A percentile compares a stretch with the other conserved stretches of the same genome.
Evolutionary conservation across 2,329 filamentous ascomycete genomes (phyloP).

Genomic region (Alternaria consortialis): DNA sequence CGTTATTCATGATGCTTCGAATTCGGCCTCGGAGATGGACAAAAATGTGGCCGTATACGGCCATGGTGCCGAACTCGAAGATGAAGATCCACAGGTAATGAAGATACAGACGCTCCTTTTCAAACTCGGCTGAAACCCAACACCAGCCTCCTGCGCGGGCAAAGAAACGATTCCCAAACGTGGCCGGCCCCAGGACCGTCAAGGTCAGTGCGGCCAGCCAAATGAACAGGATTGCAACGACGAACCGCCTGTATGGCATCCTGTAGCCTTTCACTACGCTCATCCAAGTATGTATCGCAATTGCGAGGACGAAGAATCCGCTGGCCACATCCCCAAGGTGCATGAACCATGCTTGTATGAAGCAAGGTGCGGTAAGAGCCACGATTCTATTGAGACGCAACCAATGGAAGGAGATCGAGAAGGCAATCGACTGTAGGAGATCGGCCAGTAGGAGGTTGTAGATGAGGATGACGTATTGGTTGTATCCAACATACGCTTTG

Average conservation of each 20-base stretch:
- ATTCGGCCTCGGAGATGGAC: slow-evolving; percentile 59
- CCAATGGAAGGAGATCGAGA: slow-evolving; percentile 61
- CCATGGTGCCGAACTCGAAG: slow-evolving; percentile 61
- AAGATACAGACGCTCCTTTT: slow-evolving; percentile 58
- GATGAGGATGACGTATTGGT: slow-evolving; percentile 64
- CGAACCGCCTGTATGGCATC: slow-evolving; percentile 56
- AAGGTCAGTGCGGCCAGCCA: slow-evolving; percentile 59
- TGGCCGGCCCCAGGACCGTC: slow-evolving; percentile 57
- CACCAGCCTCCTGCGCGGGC: slow-evolving; percentile 63
- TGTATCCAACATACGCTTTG: slow-evolving; percentile 63
- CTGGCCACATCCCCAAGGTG: slow-evolving; percentile 62
- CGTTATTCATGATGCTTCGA: slow-evolving; percentile 46
- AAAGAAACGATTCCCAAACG: slow-evolving; percentile 56
- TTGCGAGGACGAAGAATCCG: slow-evolving; percentile 63
- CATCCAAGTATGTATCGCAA: slow-evolving; percentile 64
- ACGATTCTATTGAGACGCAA: slow-evolving; percentile 55
- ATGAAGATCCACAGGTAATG: slow-evolving; percentile 66
- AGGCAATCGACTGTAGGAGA: slow-evolving; percentile 62
- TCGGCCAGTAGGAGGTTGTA: slow-evolving; percentile 64
- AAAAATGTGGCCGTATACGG: slow-evolving; percentile 60
- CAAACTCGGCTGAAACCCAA: slow-evolving; percentile 58
- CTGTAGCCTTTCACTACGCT: slow-evolving; percentile 59
- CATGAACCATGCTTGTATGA: slow-evolving; percentile 61
- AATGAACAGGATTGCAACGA: slow-evolving; percentile 54
- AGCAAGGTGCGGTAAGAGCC: slow-evolving; percentile 57